Evolutionary conservation across 352 stramenopile species (phyloP), one percentile per base, ranked within the genome.

Genomic region (Stramenopiles sp.): DNA sequence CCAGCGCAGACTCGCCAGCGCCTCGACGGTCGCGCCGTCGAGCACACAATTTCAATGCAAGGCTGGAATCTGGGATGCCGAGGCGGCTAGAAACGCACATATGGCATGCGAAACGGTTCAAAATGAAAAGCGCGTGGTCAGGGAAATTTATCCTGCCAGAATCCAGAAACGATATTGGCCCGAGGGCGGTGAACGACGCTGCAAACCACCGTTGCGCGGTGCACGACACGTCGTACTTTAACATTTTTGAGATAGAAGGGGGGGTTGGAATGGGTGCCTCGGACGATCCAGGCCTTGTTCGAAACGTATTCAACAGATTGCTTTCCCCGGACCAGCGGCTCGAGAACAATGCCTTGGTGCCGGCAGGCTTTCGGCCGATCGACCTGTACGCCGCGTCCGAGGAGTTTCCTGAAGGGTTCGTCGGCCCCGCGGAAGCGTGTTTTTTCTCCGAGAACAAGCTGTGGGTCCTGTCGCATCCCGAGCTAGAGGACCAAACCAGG

Each of bases 21-120:
- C 12, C 12, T 18, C 12, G 43, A 63, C 12, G 25, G 25, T 18
- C 25, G 43, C 12, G 43, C 12, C 43, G 43, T 25, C 12, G 25
- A 25, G 12, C 43, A 25, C 12, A 63, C 43, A 63, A 12, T 18
- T 63, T 63, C 12, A 63, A 63, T 63, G 43, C 43, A 18, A 53
- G 25, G 43, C 12, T 12, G 25, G 12, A 53, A 18, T 53, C 43
- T 53, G 43, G 43, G 12, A 12, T 18, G 25, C 12, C 12, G 43
- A 53, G 25, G 25, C 53, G 53, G 6, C 35, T 71, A 71, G 2
- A 71, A 2, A 71, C 53, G 35, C 53, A 71, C 35, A 6, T 2
- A 71, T 71, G 53, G 53, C 53, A 71, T 6, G 33, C 53, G 6
- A 71, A 71, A 71, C 2, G 53, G 2, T 71, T 71, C 12, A 4